Evolutionary conservation across 106 monocot genomes (phyloP).

Genomic region (Apostasia ramifera): DNA sequence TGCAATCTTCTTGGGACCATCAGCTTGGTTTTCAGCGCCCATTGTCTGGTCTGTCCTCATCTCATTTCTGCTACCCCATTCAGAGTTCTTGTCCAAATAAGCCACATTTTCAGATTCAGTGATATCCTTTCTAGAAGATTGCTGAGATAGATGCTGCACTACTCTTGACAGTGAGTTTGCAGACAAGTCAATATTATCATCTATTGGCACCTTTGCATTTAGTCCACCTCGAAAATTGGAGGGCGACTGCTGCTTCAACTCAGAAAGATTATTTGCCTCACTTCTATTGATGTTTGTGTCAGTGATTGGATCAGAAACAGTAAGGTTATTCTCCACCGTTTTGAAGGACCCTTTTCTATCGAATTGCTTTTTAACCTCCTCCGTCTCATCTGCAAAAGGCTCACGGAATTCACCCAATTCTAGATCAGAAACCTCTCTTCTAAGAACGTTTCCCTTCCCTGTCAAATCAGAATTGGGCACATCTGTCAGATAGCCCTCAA

Average conservation of each 20-base stretch:
- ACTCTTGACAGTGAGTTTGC: conserved; percentile 26
- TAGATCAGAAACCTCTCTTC: conserved; percentile 81
- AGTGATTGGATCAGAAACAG: conserved; percentile 16
- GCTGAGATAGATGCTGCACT: conserved; percentile 28
- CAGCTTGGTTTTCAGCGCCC: conserved; percentile 18
- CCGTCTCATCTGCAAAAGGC: conserved; percentile 27
- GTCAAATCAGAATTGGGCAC: conserved; percentile 1
- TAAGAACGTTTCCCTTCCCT: conserved; percentile 29
- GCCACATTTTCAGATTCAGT: conserved; percentile 26
- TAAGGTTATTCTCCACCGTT: conserved; percentile 29
- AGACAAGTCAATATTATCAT: conserved; percentile 18
- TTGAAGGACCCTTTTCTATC: conserved; percentile 59
- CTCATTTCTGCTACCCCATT: conserved; percentile 24
- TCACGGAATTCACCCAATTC: conserved; percentile 95
- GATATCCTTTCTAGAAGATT: conserved; percentile 17
- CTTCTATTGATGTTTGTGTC: conserved; percentile 25
- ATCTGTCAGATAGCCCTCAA: conserved; percentile 21
- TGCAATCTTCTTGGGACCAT: conserved; percentile 23
- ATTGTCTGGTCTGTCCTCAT: conserved; percentile 15
- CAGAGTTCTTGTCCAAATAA: conserved; percentile 31
- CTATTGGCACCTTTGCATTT: conserved; percentile 16
- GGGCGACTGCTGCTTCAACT: conserved; percentile 32
- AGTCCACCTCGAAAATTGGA: conserved; percentile 19
- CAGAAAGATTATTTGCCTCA: conserved; percentile 18
- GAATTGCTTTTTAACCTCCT: conserved; percentile 23